Evolutionary conservation across 768 basidiomycete species (phyloP).

Genomic region (Coprinellus aureogranulatus): DNA sequence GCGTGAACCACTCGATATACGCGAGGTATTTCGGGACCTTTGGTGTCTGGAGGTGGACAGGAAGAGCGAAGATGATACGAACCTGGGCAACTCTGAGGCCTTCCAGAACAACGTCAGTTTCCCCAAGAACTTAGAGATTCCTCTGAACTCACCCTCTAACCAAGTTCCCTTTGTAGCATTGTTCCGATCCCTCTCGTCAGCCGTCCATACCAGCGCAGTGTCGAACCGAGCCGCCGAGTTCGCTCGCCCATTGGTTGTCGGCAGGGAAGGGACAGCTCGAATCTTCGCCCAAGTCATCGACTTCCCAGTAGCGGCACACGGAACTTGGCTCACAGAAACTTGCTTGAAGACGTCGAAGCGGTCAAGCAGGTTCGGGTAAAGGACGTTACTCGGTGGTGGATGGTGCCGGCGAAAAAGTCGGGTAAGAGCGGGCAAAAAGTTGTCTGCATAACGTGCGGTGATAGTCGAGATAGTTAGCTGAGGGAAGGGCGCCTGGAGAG

Average conservation of each 20-base stretch:
- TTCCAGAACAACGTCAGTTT: background rate
- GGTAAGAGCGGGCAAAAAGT: background rate
- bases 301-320: background rate
- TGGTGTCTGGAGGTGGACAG: conserved; percentile 1
- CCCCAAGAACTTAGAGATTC: background rate
- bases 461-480: background rate
- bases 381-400: background rate
- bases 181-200: background rate
- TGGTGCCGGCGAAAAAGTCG: background rate
- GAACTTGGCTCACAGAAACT: background rate
- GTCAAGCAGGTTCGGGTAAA: background rate
- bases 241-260: background rate
- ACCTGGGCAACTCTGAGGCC: conserved; percentile 25
- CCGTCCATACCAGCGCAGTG: background rate
- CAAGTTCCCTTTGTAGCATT: background rate
- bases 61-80: conserved; percentile 23
- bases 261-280: background rate
- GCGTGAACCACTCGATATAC: background rate
- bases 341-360: background rate
- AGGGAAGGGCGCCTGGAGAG: conserved; percentile 11
- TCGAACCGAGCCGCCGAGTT: background rate
- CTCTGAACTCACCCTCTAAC: background rate
- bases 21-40: background rate
- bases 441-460: background rate
- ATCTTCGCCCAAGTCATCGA: background rate